Evolutionary conservation across 2,329 filamentous ascomycete genomes (phyloP).

Genomic region (Coniochaeta prunicola): DNA sequence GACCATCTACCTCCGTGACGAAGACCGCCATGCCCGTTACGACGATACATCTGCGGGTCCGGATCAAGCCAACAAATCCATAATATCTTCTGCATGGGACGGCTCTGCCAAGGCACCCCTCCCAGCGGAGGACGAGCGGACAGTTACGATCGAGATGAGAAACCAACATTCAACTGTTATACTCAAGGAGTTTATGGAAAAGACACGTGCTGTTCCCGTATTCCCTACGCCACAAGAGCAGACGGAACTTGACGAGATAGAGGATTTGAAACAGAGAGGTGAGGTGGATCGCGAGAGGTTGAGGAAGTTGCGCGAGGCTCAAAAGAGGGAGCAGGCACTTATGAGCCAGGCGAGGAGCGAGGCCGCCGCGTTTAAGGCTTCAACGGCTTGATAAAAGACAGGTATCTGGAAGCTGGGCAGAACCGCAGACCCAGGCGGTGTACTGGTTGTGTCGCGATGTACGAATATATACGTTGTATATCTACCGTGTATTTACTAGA

Average conservation of each 20-base stretch:
- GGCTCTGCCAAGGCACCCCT: constrained; percentile 41
- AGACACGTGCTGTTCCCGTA: constrained; percentile 54
- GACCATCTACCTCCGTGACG: constrained; percentile 54
- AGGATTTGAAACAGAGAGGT: constrained; percentile 43
- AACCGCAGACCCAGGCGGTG: neutral
- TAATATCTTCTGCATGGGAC: constrained; percentile 32
- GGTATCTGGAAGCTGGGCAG: neutral
- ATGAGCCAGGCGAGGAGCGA: constrained; percentile 47
- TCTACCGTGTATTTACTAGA: neutral
- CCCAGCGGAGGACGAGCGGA: constrained; percentile 40
- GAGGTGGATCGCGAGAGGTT: constrained; percentile 48
- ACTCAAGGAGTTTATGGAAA: constrained; percentile 51
- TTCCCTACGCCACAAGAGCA: constrained; percentile 52
- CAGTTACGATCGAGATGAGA: constrained; percentile 57
- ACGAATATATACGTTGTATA: constrained; percentile 16
- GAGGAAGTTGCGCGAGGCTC: constrained; percentile 44
- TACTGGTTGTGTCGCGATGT: neutral
- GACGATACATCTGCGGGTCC: neutral
- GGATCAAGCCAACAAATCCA: neutral
- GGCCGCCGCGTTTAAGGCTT: constrained; percentile 32
- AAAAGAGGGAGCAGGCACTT: constrained; percentile 55
- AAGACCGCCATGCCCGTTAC: constrained; percentile 1
- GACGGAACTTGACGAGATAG: constrained; percentile 48
- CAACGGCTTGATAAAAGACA: neutral
- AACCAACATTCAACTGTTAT: constrained; percentile 54